Conservation (phyloP, 2,329 filamentous ascomycete genomes). For the Colletotrichum truncatum region DNA sequence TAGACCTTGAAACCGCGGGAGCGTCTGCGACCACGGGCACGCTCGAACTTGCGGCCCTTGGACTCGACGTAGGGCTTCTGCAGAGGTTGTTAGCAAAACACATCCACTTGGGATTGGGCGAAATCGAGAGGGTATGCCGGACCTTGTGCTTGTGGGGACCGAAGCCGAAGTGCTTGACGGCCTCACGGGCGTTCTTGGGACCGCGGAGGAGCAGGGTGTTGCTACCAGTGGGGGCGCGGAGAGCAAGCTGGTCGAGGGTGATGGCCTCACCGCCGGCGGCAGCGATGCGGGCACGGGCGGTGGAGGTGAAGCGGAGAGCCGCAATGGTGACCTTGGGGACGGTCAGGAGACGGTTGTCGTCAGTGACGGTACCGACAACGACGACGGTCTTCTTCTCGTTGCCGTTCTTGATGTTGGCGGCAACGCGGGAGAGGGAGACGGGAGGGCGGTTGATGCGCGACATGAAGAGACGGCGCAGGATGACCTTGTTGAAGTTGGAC, state of each 20-base stretch:
- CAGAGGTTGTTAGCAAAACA: constrained; percentile 44
- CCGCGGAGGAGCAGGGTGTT: constrained; percentile 98
- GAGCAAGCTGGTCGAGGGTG: constrained; percentile 96
- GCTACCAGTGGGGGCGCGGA: constrained; percentile 92
- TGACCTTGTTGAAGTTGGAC: constrained; percentile 97
- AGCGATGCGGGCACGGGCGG: constrained; percentile 90
- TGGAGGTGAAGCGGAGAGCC: constrained; percentile 95
- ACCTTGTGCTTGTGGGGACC: constrained; percentile 98
- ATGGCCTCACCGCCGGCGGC: constrained; percentile 95
- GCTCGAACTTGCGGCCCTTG: constrained; percentile 99
- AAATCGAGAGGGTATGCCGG: constrained; percentile 42
- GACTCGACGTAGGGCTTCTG: constrained; percentile 96
- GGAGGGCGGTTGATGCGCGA: constrained; percentile 98
- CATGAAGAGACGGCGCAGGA: constrained; percentile 97
- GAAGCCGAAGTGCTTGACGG: constrained; percentile 99
- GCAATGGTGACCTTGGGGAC: constrained; percentile 94
- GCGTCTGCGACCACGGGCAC: constrained; percentile 97
- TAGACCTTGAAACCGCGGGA: constrained; percentile 99
- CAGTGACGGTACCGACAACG: constrained; percentile 93
- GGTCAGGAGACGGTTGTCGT: constrained; percentile 93
- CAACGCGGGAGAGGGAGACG: constrained; percentile 93
- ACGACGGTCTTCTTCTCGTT: constrained; percentile 88
- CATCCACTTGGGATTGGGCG: background rate
- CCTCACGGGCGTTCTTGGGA: constrained; percentile 97
- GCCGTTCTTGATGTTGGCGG: constrained; percentile 71